Percentiles rank a stretch among this genome's conserved stretches.
Evolutionary conservation across 192 early-diverging fungal genomes (phyloP).

Genomic region (Umbelopsis sp.): DNA sequence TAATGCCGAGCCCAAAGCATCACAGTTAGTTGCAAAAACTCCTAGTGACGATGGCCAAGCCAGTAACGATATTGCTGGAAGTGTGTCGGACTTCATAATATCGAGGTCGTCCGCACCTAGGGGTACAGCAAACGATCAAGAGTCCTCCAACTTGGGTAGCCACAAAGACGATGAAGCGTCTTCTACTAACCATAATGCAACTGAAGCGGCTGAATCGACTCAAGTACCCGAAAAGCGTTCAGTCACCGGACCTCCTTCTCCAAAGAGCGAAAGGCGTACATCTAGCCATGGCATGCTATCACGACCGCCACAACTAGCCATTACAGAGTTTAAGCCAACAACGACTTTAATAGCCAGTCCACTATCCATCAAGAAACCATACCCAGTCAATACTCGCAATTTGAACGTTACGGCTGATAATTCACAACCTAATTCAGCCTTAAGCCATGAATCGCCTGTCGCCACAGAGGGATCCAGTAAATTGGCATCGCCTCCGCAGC

Average conservation of each 20-base stretch:
- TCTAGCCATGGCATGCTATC: not conserved
- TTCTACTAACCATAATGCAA: not conserved
- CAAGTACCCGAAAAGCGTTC: not conserved
- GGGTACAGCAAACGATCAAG: not conserved
- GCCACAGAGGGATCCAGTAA: not conserved
- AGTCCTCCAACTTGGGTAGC: not conserved
- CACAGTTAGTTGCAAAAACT: not conserved
- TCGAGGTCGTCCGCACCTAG: not conserved
- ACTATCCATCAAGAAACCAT: not conserved
- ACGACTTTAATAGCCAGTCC: not conserved
- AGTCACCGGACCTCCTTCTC: not conserved
- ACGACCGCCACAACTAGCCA: not conserved
- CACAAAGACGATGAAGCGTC: conserved; percentile 8
- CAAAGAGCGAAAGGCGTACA: not conserved
- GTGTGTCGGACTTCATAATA: conserved; percentile 6
- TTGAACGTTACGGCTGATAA: not conserved
- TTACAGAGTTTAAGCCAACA: not conserved
- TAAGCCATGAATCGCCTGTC: not conserved
- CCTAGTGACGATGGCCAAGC: not conserved
- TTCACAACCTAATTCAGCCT: not conserved
- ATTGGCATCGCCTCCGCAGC: not conserved
- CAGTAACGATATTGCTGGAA: not conserved
- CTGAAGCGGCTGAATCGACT: not conserved
- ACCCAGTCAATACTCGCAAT: not conserved
- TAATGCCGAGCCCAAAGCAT: not conserved